Percentiles rank a stretch among this genome's conserved stretches.
These are phyloP conservation scores for Tetraselmis chui DNA, from an alignment of 139 green algal species.

Conservation along the genomic window DNA sequence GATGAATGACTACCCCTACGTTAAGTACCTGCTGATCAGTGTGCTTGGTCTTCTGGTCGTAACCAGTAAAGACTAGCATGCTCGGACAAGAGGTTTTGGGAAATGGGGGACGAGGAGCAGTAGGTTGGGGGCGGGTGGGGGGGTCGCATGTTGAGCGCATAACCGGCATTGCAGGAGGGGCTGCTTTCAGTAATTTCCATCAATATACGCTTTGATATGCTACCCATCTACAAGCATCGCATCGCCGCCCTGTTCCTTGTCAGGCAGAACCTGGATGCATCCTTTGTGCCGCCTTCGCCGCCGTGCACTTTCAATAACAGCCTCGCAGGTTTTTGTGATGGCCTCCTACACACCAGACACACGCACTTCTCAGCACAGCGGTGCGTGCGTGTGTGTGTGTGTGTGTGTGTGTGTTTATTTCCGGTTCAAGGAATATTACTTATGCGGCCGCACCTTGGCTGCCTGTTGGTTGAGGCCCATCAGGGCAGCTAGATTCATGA, in stretches of 20 bases:
- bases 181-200: too few relatives aligned
- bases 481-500: slow-evolving; percentile 47
- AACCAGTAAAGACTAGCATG: slow-evolving; percentile 83
- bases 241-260: not conserved
- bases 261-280: not conserved
- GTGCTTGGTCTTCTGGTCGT: slow-evolving; percentile 87
- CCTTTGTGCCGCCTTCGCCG: slow-evolving; percentile 5
- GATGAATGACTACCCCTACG: slow-evolving; percentile 93
- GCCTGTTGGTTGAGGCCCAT: slow-evolving; percentile 44
- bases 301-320: slow-evolving; percentile 11
- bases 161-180: too few relatives aligned
- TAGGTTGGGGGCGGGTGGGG: too few relatives aligned
- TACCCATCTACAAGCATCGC: not conserved
- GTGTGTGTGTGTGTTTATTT: not conserved
- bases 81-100: too few relatives aligned
- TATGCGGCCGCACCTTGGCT: slow-evolving; percentile 25
- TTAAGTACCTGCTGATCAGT: slow-evolving; percentile 87
- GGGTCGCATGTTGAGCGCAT: too few relatives aligned
- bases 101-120: too few relatives aligned
- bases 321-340: slow-evolving; percentile 12
- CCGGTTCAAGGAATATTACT: not conserved
- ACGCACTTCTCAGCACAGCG: not conserved
- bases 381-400: too few relatives aligned
- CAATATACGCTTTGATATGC: too few relatives aligned
- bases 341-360: slow-evolving; percentile 14